Evolutionary conservation across 2,329 filamentous ascomycete genomes (phyloP).

Genomic region (Diaporthe velutina): DNA sequence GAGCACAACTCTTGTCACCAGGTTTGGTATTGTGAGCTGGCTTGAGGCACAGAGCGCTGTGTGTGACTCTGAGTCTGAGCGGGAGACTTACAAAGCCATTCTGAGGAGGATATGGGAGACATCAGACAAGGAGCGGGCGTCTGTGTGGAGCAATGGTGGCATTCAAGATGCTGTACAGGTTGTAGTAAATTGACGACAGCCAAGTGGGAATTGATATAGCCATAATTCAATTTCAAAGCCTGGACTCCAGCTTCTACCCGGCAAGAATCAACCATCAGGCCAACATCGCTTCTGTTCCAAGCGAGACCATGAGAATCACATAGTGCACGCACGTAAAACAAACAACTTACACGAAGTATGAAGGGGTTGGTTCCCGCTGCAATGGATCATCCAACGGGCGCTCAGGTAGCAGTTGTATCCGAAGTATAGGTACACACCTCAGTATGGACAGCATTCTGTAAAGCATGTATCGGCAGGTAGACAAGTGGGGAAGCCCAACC

Average conservation of each 20-base stretch:
- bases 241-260: no score
- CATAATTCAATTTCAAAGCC: not conserved
- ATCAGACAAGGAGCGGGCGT: slow-evolving; percentile 75
- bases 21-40: slow-evolving; percentile 82
- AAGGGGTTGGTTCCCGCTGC: not conserved
- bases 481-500: slow-evolving; percentile 15
- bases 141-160: slow-evolving; percentile 73
- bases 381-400: not conserved
- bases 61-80: slow-evolving; percentile 54
- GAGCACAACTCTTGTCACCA: slow-evolving; percentile 83
- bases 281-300: no score
- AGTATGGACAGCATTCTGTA: not conserved
- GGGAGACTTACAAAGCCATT: slow-evolving; percentile 65
- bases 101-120: slow-evolving; percentile 71
- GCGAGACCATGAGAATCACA: not conserved
- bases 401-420: not conserved
- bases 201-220: not conserved
- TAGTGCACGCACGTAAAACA: not conserved
- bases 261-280: not conserved
- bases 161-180: slow-evolving; percentile 40
- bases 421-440: not conserved
- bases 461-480: not conserved
- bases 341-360: not conserved
- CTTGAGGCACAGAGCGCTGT: slow-evolving; percentile 71
- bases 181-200: not conserved